phyloP scores from a whole-genome alignment of 345 rosid species.

The Brassica rapa region DNA sequence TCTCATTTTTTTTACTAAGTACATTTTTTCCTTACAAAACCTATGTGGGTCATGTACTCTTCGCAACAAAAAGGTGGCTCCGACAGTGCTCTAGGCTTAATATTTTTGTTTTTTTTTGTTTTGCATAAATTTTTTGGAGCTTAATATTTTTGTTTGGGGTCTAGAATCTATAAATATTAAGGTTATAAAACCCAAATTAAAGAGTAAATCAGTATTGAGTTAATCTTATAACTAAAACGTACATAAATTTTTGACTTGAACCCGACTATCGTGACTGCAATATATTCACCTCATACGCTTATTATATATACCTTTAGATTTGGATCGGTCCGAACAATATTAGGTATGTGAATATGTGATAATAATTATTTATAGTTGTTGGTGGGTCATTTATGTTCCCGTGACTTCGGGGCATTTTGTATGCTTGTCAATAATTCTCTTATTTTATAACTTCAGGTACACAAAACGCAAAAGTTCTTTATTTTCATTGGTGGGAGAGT shows the following conservation, averaged over 20 bases:
- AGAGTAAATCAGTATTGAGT: background rate
- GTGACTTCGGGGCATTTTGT: slow-evolving; percentile 15
- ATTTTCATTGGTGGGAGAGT: slow-evolving; percentile 33
- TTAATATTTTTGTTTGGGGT: too few species aligned
- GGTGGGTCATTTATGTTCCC: slow-evolving; percentile 26
- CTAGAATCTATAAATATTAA: too few species aligned
- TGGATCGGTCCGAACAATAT: background rate
- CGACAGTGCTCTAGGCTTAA: background rate
- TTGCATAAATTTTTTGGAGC: too few species aligned
- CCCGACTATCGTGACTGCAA: background rate
- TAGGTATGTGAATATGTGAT: slow-evolving; percentile 15
- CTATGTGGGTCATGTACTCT: too few species aligned
- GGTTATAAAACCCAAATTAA: background rate
- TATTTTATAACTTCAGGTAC: background rate
- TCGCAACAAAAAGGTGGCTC: too few species aligned
- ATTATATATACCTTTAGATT: background rate
- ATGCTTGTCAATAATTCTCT: slow-evolving; percentile 1
- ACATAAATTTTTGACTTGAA: too few species aligned
- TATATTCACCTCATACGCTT: background rate
- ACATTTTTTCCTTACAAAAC: too few species aligned
- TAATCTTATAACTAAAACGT: too few species aligned
- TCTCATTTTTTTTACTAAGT: too few species aligned
- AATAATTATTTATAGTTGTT: slow-evolving; percentile 1
- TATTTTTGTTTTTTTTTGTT: background rate
- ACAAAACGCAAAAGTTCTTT: background rate